These are phyloP conservation scores for Phascolomyces articulosus DNA, from an alignment of 371 early-diverging fungal species.

Conservation along the genomic window DNA sequence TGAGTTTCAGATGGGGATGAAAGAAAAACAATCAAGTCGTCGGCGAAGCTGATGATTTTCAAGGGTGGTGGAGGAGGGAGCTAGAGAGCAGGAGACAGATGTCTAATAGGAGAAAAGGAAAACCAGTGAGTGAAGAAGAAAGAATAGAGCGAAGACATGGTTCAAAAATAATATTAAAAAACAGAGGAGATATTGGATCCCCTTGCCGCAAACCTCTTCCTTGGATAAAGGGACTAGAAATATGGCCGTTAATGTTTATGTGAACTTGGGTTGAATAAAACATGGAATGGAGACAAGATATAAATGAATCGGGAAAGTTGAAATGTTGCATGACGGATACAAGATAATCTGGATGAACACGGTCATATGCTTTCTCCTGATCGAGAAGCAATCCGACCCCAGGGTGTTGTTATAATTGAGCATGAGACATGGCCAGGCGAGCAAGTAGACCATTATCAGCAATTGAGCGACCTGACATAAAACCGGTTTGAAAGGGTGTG, in stretches of 20 bases:
- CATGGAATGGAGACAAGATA: slow-evolving; percentile 3
- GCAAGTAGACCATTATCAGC: slow-evolving; percentile 16
- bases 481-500: slow-evolving; percentile 19
- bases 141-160: slow-evolving; percentile 24
- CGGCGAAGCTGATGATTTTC: slow-evolving; percentile 13
- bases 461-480: slow-evolving; percentile 11
- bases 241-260: slow-evolving; percentile 24
- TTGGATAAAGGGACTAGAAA: slow-evolving; percentile 16
- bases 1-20: not conserved
- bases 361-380: slow-evolving; percentile 21
- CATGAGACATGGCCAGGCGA: slow-evolving; percentile 1
- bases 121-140: not conserved
- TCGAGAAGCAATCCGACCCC: slow-evolving; percentile 5
- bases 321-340: not conserved
- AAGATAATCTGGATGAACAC: slow-evolving; percentile 20
- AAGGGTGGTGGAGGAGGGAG: not conserved
- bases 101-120: not conserved
- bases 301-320: slow-evolving; percentile 6
- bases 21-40: slow-evolving; percentile 11
- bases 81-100: not conserved
- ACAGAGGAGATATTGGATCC: slow-evolving; percentile 25
- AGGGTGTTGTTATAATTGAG: not conserved
- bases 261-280: slow-evolving; percentile 19
- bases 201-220: slow-evolving; percentile 28
- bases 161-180: slow-evolving; percentile 38